Base-by-base conservation (phyloP, 2,329 filamentous ascomycete genomes). In the Chaetomiaceae sp. region DNA sequence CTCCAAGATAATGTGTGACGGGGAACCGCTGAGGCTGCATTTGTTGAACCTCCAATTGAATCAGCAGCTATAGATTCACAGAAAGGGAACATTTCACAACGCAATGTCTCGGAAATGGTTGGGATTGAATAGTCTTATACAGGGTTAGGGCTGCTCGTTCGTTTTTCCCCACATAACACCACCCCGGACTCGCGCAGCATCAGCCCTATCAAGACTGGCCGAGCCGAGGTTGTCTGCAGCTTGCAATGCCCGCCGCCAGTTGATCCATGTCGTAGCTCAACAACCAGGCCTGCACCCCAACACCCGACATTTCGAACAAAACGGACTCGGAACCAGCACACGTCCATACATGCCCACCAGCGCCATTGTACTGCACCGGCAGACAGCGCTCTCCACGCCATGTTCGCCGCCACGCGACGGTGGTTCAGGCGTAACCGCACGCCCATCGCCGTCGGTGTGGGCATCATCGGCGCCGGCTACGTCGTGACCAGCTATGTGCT, bases 351-450 rank as follows among this genome's bases (percentile, higher is more conserved):
- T 51, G 42, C 49, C 44, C 24, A 22, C 22, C 39, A 24, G 15
- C 12, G 15, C 10, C 22, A 24, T 24, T 9, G 22, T 6, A 5
- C 22, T 5, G 29, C 29, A 39, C 20, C 18, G 35, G 14, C 17
- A 17, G 15, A 19, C 38, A 27, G 14, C 29, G 14, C 35, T 36
- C 18, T 17, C 18, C 22, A 38, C 55, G 45, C 54, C 64, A 84
- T 84, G 80, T 71, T 83, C 60, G 71, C 74, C 53, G 83, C 88
- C 58, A 86, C 87, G 60, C 85, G 87, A 72, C 84, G 83, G 73
- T 98, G 93, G 90, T 75, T 97, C 65, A 83, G 83, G 69, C 88
- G 88, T 69, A 95, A 98, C 72, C 82, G 88, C 66, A 93, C 86
- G 61, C 87, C 85, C 61, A 79, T 98, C 64, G 87, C 89, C 64